Evolutionary conservation across 305 asterid species (phyloP).

Genomic region (Andrographis paniculata): DNA sequence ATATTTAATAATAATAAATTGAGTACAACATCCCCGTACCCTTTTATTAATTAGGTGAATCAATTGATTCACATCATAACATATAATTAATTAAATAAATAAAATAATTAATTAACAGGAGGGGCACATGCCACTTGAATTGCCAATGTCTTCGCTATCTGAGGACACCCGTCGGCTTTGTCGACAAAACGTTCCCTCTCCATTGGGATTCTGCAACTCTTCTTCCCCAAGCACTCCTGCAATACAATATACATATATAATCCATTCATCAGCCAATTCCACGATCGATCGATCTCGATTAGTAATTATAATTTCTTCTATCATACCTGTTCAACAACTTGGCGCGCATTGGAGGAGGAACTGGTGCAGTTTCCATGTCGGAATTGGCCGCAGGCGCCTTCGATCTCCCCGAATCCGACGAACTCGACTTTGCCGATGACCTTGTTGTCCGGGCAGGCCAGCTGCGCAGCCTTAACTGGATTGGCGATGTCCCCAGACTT

Average conservation of each 20-base stretch:
- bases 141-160: slow-evolving; percentile 37
- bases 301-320: neutral
- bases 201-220: slow-evolving; percentile 46
- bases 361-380: slow-evolving; percentile 40
- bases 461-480: slow-evolving; percentile 36
- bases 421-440: slow-evolving; percentile 43
- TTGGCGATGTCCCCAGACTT: slow-evolving; percentile 23
- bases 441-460: slow-evolving; percentile 43
- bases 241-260: neutral
- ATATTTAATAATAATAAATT: no score
- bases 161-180: slow-evolving; percentile 46
- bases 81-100: no score
- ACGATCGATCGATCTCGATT: no score
- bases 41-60: no score
- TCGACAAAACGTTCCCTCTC: slow-evolving; percentile 33
- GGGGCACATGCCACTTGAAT: slow-evolving; percentile 32
- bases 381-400: slow-evolving; percentile 64
- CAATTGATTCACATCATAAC: no score
- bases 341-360: slow-evolving; percentile 26
- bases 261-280: no score
- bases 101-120: neutral
- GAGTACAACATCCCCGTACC: no score
- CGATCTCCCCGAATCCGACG: slow-evolving; percentile 52
- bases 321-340: slow-evolving; percentile 20
- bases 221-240: slow-evolving; percentile 58